Evolutionary conservation across 1,284 basidiomycete species (phyloP).

Genomic region (Afroboletus lepidellus): DNA sequence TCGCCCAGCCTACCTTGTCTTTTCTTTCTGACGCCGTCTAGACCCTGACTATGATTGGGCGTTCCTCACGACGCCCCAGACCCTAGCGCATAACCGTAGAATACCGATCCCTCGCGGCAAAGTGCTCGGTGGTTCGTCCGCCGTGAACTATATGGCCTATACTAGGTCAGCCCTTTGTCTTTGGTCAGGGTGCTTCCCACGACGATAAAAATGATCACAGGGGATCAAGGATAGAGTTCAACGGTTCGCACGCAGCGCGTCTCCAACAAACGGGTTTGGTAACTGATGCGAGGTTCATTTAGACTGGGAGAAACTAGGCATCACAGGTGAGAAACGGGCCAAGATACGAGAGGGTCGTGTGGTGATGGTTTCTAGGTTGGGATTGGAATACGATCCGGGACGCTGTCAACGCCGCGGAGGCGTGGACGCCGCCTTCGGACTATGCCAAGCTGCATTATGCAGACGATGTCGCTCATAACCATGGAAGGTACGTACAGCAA

Average conservation of each 20-base stretch:
- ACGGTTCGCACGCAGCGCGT: neutral
- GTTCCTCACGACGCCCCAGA: constrained; percentile 16
- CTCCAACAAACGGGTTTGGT: neutral
- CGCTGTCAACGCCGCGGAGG: constrained; percentile 16
- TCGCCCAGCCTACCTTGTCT: neutral
- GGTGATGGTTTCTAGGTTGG: constrained; percentile 10
- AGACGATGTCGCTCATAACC: constrained; percentile 8
- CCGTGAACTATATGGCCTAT: constrained; percentile 16
- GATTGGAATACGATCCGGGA: constrained; percentile 9
- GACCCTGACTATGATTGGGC: constrained; percentile 22
- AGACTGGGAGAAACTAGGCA: constrained; percentile 21
- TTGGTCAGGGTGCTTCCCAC: neutral
- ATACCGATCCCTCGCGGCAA: constrained; percentile 10
- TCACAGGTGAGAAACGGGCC: constrained; percentile 10
- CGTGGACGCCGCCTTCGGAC: constrained; percentile 16
- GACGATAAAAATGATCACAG: constrained; percentile 1
- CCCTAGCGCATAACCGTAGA: constrained; percentile 4
- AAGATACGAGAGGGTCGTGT: neutral
- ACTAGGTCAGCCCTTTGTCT: neutral
- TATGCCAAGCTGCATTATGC: constrained; percentile 16
- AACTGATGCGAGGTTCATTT: neutral
- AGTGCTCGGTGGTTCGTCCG: constrained; percentile 14
- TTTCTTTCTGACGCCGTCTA: constrained; percentile 2
- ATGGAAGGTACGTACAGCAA: constrained; percentile 13
- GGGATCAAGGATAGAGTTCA: constrained; percentile 19